These are phyloP conservation scores for Macadamia integrifolia DNA, from an alignment of 164 flowering plant species.

Conservation along the genomic window DNA sequence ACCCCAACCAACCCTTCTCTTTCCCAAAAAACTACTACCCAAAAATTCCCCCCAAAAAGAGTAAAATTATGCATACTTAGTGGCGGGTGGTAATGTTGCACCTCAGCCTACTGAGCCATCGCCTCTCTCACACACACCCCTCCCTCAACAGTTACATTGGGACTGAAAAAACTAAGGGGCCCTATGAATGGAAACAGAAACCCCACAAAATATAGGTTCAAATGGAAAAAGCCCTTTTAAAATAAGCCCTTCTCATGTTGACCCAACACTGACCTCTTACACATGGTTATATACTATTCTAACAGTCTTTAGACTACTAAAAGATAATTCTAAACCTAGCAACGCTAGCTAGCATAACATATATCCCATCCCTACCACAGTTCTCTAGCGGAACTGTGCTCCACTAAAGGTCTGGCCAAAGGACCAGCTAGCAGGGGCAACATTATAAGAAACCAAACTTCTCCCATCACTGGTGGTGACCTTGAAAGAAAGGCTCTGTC, in stretches of 20 bases:
- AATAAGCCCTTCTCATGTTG: not conserved
- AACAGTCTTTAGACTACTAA: not conserved
- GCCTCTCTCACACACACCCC: not conserved
- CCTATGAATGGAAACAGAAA: not conserved
- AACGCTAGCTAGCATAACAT: too few relatives aligned
- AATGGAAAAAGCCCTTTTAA: not conserved
- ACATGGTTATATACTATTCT: not conserved
- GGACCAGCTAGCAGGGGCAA: slow-evolving; percentile 59
- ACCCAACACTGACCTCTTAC: not conserved
- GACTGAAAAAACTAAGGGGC: not conserved
- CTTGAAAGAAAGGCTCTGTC: slow-evolving; percentile 69
- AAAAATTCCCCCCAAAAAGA: not conserved
- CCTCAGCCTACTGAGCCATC: not conserved
- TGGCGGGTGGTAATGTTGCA: not conserved
- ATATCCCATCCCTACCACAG: not conserved
- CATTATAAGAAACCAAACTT: slow-evolving; percentile 51
- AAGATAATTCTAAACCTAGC: too few relatives aligned
- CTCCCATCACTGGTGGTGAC: slow-evolving; percentile 71
- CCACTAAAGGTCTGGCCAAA: slow-evolving; percentile 70
- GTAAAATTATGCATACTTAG: not conserved
- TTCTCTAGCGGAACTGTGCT: slow-evolving; percentile 39
- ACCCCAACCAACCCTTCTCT: not conserved
- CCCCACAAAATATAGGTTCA: not conserved
- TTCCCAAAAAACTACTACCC: not conserved
- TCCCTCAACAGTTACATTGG: not conserved